Base-by-base conservation (phyloP, 1,139 yeast species). In the Starmera stellimalicola region DNA sequence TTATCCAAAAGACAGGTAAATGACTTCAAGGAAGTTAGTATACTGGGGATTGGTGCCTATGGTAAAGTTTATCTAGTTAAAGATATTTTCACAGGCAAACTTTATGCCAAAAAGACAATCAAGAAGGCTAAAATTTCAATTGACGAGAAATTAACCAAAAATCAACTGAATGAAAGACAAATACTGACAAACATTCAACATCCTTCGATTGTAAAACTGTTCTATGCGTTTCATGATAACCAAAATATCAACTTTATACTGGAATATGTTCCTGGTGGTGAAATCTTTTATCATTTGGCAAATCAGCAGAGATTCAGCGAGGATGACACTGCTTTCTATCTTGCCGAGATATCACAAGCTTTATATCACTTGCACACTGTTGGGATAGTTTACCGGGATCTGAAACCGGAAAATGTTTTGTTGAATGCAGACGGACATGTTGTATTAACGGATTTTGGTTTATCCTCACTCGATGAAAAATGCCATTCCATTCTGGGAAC, bases 181-280 rank as follows among this genome's bases (percentile, higher is more conserved):
- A 82, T 83, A 26, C 55, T 83, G 30, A 74, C 82, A 26, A 69
- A 72, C 23, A 71, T 82, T 27, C 70, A 78, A 38, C 97, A 91
- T 57, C 94, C 87, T 3, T 84, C 83, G 50, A 85, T 88, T 40
- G 98, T 91, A 23, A 83, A 82, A 54, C 65, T 88, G 30, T 87
- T 77, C 52, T 88, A 85, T 53, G 93, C 96, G 1, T 75, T 91
- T 48, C 97, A 88, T 60, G 97, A 88, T 54, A 63, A 71, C 33
- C 72, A 79, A 39, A 80, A 82, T 52, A 73, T 88, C 29, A 84
- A 88, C 54, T 58, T 88, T 38, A 73, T 88, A 22, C 60, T 88
- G 39, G 95, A 88, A 51, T 91, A 82, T 51, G 78, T 93, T 29
- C 94, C 91, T 32, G 98, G 98, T 15, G 98, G 98, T 8, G 98